These are phyloP conservation scores for Cucumis melo DNA, from an alignment of 306 rosid species.

Conservation along the genomic window DNA sequence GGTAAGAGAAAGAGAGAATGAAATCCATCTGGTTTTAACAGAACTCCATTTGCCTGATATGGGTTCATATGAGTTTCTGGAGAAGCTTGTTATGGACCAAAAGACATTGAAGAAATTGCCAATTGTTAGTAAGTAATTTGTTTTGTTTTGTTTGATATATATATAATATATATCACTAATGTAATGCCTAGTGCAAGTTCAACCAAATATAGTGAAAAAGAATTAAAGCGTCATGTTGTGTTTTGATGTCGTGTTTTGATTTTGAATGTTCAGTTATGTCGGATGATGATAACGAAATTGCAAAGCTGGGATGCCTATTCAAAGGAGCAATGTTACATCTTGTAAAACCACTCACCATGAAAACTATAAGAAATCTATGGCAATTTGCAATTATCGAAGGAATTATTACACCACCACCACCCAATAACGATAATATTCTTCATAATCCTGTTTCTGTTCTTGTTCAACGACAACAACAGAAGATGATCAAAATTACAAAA, in stretches of 20 bases:
- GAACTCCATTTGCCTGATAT: slow-evolving; percentile 29
- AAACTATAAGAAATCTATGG: slow-evolving; percentile 21
- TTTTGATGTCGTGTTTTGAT: no score
- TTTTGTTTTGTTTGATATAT: no score
- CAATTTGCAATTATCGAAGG: slow-evolving; percentile 9
- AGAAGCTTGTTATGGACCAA: slow-evolving; percentile 13
- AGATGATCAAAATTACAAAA: no score
- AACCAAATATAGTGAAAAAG: no score
- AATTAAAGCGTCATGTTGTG: no score
- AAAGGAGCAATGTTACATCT: slow-evolving; percentile 22
- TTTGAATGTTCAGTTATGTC: slow-evolving; percentile 23
- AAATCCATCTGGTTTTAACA: slow-evolving; percentile 23
- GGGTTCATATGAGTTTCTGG: slow-evolving; percentile 14
- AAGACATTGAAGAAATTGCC: slow-evolving; percentile 6
- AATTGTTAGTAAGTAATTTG: slow-evolving; percentile 18
- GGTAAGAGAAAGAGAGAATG: slow-evolving; percentile 8
- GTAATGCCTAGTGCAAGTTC: no score
- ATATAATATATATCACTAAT: no score
- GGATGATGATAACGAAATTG: slow-evolving; percentile 10
- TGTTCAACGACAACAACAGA: no score
- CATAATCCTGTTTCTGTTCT: no score
- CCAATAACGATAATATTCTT: no score
- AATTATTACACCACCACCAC: no score
- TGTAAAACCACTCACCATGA: slow-evolving; percentile 13
- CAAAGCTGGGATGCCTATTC: slow-evolving; percentile 3